Conservation (phyloP, 805 yeast genomes). For the Saccharomyces kudriavzevii region DNA sequence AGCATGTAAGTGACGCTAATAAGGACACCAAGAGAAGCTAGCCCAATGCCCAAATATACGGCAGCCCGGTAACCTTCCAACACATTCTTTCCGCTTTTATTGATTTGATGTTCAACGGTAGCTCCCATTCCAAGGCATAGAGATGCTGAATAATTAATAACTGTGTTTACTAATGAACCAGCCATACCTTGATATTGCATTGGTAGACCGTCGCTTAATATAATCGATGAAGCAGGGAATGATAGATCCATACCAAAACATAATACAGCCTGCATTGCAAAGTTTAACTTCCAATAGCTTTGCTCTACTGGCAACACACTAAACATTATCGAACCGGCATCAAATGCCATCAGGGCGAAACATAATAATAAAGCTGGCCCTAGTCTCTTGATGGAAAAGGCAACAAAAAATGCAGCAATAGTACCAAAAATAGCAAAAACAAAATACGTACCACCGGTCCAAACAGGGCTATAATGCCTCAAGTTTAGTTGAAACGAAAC, state of each 20-base stretch:
- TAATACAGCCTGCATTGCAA: slow-evolving; percentile 48
- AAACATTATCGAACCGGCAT: slow-evolving; percentile 45
- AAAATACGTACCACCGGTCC: slow-evolving; percentile 38
- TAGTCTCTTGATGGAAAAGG: slow-evolving; percentile 37
- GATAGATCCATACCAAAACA: slow-evolving; percentile 74
- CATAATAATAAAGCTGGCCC: slow-evolving; percentile 47
- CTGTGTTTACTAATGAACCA: slow-evolving; percentile 62
- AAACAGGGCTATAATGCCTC: slow-evolving; percentile 40
- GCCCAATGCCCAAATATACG: slow-evolving; percentile 50
- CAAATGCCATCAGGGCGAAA: slow-evolving; percentile 46
- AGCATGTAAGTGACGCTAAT: slow-evolving; percentile 11
- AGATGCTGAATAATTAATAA: slow-evolving; percentile 64
- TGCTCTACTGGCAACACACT: slow-evolving; percentile 52
- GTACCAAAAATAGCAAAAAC: slow-evolving; percentile 47
- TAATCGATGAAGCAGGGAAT: slow-evolving; percentile 65
- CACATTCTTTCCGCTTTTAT: slow-evolving; percentile 12
- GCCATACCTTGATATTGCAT: slow-evolving; percentile 67
- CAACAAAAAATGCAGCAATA: slow-evolving; percentile 46
- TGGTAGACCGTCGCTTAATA: slow-evolving; percentile 53
- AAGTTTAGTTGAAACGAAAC: slow-evolving; percentile 45
- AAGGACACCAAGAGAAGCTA: slow-evolving; percentile 43
- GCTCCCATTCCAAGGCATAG: slow-evolving; percentile 62
- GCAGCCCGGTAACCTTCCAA: slow-evolving; percentile 48
- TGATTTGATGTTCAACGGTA: slow-evolving; percentile 40
- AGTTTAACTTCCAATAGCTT: slow-evolving; percentile 48